phyloP scores from a whole-genome alignment of 495 filamentous ascomycete genomes.

The Bathelium albidoporum region DNA sequence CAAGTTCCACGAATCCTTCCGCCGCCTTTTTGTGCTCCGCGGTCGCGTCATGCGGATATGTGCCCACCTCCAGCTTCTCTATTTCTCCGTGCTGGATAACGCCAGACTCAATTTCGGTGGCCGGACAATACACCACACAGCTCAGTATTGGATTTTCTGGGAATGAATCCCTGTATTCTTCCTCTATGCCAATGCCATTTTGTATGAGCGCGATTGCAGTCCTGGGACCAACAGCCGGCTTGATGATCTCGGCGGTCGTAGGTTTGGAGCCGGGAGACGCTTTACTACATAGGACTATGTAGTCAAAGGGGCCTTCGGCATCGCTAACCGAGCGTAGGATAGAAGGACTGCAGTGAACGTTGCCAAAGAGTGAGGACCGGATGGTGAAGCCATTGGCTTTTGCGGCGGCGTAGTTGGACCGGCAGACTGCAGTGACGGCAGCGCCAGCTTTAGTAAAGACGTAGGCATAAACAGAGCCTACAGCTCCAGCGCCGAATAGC shows the following conservation, averaged over 20 bases:
- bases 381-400: slow-evolving; percentile 41
- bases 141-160: slow-evolving; percentile 38
- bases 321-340: slow-evolving; percentile 34
- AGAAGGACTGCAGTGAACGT: slow-evolving; percentile 31
- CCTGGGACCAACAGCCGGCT: slow-evolving; percentile 31
- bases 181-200: slow-evolving; percentile 48
- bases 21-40: slow-evolving; percentile 24
- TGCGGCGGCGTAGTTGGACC: slow-evolving; percentile 45
- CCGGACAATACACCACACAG: slow-evolving; percentile 40
- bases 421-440: slow-evolving; percentile 40
- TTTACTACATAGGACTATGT: slow-evolving; percentile 42
- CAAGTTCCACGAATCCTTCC: slow-evolving; percentile 29
- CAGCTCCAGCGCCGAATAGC: slow-evolving; percentile 43
- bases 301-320: slow-evolving; percentile 38
- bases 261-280: slow-evolving; percentile 26
- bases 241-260: slow-evolving; percentile 30
- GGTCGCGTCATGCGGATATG: slow-evolving; percentile 33
- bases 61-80: slow-evolving; percentile 38
- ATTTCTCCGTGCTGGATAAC: slow-evolving; percentile 22
- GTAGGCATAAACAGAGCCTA: slow-evolving; percentile 43
- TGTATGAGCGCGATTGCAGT: slow-evolving; percentile 45
- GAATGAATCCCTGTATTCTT: slow-evolving; percentile 35
- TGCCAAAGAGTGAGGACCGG: slow-evolving; percentile 37
- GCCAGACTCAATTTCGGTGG: slow-evolving; percentile 32
- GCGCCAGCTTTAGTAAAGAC: slow-evolving; percentile 36